Evolutionary conservation across 495 filamentous ascomycete genomes (phyloP).

Genomic region (Aspergillus leporis): DNA sequence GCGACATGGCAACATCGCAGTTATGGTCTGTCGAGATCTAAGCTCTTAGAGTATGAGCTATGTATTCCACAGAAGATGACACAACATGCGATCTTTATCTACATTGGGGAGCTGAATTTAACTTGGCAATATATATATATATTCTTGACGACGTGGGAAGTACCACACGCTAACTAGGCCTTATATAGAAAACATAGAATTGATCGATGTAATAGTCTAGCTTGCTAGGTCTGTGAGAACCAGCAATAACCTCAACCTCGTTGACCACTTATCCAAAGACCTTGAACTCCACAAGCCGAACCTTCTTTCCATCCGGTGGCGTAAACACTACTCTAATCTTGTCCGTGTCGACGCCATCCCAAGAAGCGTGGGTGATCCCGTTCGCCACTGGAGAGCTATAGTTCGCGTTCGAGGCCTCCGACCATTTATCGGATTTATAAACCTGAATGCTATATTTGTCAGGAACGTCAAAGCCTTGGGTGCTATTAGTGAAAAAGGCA

Average conservation of each 20-base stretch:
- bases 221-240: too few species aligned
- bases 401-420: constrained; percentile 18
- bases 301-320: constrained; percentile 11
- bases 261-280: constrained; percentile 11
- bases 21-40: too few species aligned
- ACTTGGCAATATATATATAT: too few species aligned
- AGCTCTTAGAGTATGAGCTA: too few species aligned
- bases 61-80: too few species aligned
- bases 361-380: constrained; percentile 15
- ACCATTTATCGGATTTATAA: constrained; percentile 12
- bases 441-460: constrained; percentile 17
- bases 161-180: too few species aligned
- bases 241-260: not conserved
- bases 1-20: too few species aligned
- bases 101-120: too few species aligned
- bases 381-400: constrained; percentile 15
- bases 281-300: constrained; percentile 24
- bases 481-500: constrained; percentile 20
- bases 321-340: constrained; percentile 17
- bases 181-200: too few species aligned
- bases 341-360: constrained; percentile 9
- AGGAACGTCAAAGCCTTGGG: constrained; percentile 19
- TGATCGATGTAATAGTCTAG: not conserved
- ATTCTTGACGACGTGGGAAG: too few species aligned
- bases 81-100: too few species aligned